Conservation (phyloP, 371 early-diverging fungal genomes). For the Catenaria anguillulae region DNA sequence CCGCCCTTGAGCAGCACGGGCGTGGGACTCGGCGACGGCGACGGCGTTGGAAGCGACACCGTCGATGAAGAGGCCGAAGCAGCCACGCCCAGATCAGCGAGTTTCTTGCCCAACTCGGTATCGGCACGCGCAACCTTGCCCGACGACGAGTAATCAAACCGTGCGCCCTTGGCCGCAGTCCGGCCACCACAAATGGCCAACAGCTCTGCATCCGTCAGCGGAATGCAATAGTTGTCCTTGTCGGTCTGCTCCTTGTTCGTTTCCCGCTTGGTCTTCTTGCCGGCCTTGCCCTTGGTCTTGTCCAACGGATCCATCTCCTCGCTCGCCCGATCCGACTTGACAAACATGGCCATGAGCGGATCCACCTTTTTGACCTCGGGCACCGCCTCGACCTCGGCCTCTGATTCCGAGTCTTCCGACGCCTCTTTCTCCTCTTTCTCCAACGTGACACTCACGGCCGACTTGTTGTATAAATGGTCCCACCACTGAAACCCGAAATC, state of each 20-base stretch:
- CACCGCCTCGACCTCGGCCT: constrained; percentile 2
- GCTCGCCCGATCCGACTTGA: background rate
- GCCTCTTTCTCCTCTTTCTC: constrained; percentile 22
- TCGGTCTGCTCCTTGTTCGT: too few species aligned
- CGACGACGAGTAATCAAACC: constrained; percentile 47
- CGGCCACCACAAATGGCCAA: constrained; percentile 87
- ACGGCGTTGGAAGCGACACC: constrained; percentile 6
- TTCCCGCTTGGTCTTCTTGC: too few species aligned
- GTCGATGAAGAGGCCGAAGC: background rate
- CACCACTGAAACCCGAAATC: constrained; percentile 66
- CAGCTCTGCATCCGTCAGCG: constrained; percentile 67
- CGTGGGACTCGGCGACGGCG: background rate
- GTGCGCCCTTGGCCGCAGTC: constrained; percentile 79
- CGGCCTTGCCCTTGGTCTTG: constrained; percentile 24
- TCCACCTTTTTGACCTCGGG: background rate
- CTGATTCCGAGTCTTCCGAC: constrained; percentile 10
- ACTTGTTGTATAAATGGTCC: constrained; percentile 88
- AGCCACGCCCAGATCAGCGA: constrained; percentile 12
- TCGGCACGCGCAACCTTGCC: constrained; percentile 60
- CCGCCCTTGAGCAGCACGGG: constrained; percentile 11
- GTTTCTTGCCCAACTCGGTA: constrained; percentile 36
- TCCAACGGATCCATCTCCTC: constrained; percentile 19
- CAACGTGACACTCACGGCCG: too few species aligned
- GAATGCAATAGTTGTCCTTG: constrained; percentile 35
- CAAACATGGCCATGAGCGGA: constrained; percentile 9